phyloP scores from a whole-genome alignment of 176 grass and related monocot genomes.

The Lolium perenne region DNA sequence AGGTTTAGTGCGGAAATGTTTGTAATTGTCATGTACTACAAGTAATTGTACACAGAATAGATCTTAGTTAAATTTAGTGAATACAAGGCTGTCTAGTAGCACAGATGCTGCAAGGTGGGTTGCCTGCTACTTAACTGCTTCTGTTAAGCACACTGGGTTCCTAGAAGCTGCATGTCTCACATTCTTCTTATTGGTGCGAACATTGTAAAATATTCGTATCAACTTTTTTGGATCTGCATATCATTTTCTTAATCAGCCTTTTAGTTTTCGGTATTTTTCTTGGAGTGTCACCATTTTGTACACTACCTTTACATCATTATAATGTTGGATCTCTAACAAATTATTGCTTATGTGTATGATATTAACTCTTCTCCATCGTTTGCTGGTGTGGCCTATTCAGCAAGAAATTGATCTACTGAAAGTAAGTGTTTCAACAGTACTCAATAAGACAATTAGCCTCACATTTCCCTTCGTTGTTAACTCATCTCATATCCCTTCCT shows the following conservation, averaged over 20 bases:
- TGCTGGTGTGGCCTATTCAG: constrained; percentile 57
- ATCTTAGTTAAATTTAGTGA: background rate
- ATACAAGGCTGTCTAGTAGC: background rate
- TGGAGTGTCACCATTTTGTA: constrained; percentile 15
- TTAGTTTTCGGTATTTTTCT: background rate
- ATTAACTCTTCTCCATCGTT: constrained; percentile 40
- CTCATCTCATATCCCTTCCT: background rate
- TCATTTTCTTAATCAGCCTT: background rate
- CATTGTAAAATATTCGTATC: constrained; percentile 17
- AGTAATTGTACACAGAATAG: background rate
- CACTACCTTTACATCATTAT: constrained; percentile 14
- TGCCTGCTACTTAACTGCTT: background rate
- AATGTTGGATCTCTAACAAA: constrained; percentile 27
- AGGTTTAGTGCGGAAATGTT: constrained; percentile 1
- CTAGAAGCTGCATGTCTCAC: background rate
- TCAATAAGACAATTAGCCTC: constrained; percentile 14
- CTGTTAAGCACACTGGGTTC: constrained; percentile 8
- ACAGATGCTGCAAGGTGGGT: background rate
- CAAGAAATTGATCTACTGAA: constrained; percentile 99
- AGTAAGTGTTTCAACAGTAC: constrained; percentile 57
- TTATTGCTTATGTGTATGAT: constrained; percentile 49
- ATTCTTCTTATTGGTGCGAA: constrained; percentile 25
- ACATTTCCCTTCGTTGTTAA: constrained; percentile 23
- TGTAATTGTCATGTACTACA: background rate
- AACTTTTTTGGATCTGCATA: background rate